Percentiles rank a stretch among this genome's conserved stretches.
phyloP scores from a whole-genome alignment of 2,329 filamentous ascomycete species.

The Tolypocladium ophioglossoides region DNA sequence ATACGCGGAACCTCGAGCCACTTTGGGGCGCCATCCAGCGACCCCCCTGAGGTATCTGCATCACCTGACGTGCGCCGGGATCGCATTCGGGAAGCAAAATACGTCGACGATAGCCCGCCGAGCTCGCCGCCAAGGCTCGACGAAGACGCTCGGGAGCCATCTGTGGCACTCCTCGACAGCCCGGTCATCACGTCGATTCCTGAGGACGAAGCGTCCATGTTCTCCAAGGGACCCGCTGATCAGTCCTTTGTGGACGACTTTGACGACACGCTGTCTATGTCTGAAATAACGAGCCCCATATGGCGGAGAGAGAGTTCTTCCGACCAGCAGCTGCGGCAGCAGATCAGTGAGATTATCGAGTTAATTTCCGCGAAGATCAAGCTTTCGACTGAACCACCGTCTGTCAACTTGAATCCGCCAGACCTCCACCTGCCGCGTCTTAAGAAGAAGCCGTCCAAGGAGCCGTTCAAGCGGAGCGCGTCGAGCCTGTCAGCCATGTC shows the following conservation, averaged over 20 bases:
- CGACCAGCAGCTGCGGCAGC: constrained; percentile 64
- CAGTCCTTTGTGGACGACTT: constrained; percentile 36
- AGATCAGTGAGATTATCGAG: constrained; percentile 69
- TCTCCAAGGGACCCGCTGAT: constrained; percentile 30
- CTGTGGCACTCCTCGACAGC: constrained; percentile 33
- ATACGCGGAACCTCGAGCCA: constrained; percentile 26
- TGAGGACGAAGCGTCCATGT: constrained; percentile 25
- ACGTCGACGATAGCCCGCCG: constrained; percentile 33
- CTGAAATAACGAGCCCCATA: constrained; percentile 15
- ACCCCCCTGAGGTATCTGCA: constrained; percentile 30
- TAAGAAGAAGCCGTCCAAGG: constrained; percentile 30
- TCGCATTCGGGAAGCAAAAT: constrained; percentile 19
- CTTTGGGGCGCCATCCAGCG: constrained; percentile 30
- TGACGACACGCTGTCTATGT: constrained; percentile 27
- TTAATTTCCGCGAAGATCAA: constrained; percentile 72
- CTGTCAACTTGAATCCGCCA: constrained; percentile 46
- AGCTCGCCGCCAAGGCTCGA: constrained; percentile 33
- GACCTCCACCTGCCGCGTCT: constrained; percentile 42
- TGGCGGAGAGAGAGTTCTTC: constrained; percentile 26
- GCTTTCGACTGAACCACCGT: constrained; percentile 45
- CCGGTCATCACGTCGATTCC: constrained; percentile 32
- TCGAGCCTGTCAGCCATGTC: constrained; percentile 44
- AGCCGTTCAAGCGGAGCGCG: constrained; percentile 33
- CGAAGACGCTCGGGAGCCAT: constrained; percentile 12
- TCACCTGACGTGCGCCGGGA: constrained; percentile 24